phyloP scores from a whole-genome alignment of 352 stramenopile genomes.

The Phytopythium montanum region DNA sequence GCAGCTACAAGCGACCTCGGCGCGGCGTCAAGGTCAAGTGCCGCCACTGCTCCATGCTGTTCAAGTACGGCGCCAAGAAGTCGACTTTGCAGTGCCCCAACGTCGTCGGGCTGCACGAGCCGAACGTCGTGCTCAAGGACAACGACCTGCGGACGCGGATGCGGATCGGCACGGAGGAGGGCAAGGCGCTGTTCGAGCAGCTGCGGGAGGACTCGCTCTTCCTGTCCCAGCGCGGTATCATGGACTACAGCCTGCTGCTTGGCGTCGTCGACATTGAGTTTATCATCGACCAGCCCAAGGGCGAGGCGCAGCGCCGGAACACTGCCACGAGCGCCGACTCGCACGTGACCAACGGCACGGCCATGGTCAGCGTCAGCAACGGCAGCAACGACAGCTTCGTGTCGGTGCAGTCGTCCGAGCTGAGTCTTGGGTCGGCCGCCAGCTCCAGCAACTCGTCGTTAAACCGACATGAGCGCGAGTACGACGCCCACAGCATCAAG shows the following conservation, averaged over 20 bases:
- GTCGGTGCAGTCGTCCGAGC: conserved; percentile 22
- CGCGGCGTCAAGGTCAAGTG: conserved; percentile 79
- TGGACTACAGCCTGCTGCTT: conserved; percentile 91
- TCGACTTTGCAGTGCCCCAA: conserved; percentile 69
- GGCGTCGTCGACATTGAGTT: conserved; percentile 85
- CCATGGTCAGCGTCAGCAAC: conserved; percentile 10
- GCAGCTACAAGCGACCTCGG: conserved; percentile 74
- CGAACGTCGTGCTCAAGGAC: conserved; percentile 87
- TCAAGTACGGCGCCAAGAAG: conserved; percentile 73
- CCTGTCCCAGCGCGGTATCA: conserved; percentile 74
- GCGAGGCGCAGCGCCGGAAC: conserved; percentile 17
- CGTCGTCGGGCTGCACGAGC: conserved; percentile 73
- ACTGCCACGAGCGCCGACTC: conserved; percentile 26
- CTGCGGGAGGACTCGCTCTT: conserved; percentile 76
- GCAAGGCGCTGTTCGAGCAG: conserved; percentile 58
- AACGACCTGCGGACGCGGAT: conserved; percentile 82
- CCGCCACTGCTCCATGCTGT: conserved; percentile 84
- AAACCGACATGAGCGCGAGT: conserved; percentile 14
- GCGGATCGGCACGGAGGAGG: conserved; percentile 58
- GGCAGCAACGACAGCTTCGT: conserved; percentile 42
- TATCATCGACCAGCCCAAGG: conserved; percentile 47
- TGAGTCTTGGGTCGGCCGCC: conserved; percentile 14
- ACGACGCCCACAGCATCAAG: conserved; percentile 10
- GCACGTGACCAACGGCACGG: conserved; percentile 11
- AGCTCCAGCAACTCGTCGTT: conserved; percentile 16